Evolutionary conservation across 2,329 filamentous ascomycete genomes (phyloP).

Genomic region (Penicillium olsonii): DNA sequence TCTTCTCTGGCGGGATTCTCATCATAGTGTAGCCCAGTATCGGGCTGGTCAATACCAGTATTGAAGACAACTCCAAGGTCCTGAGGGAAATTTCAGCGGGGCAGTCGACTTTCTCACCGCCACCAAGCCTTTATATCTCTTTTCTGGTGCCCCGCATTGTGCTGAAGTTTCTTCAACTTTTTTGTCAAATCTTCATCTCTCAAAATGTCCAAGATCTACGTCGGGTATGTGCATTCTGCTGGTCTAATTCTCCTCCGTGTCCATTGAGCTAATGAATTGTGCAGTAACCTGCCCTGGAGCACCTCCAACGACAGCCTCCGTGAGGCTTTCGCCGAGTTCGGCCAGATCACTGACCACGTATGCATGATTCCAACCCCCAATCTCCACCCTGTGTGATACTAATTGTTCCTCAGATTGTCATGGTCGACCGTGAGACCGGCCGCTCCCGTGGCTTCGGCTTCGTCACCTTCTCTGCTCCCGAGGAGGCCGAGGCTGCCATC

Average conservation of each 20-base stretch:
- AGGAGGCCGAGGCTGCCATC: conserved; percentile 15
- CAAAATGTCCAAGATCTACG: conserved; percentile 21
- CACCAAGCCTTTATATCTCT: conserved; percentile 5
- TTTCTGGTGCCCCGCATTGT: conserved; percentile 9
- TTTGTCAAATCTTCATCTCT: not conserved
- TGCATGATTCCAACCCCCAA: conserved; percentile 1
- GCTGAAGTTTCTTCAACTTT: conserved; percentile 10
- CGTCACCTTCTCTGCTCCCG: conserved; percentile 16
- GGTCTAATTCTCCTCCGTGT: no score
- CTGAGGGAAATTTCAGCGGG: not conserved
- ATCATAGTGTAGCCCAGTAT: not conserved
- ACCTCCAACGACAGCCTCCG: conserved; percentile 12
- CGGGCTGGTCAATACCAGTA: not conserved
- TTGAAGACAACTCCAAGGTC: no score
- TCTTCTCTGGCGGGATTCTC: not conserved
- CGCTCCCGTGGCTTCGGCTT: conserved; percentile 21
- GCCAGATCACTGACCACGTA: conserved; percentile 14
- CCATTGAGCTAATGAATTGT: not conserved
- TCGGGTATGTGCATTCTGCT: conserved; percentile 10
- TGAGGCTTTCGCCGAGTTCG: conserved; percentile 12
- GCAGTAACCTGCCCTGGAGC: conserved; percentile 17
- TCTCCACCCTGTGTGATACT: not conserved
- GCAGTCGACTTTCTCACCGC: conserved; percentile 8
- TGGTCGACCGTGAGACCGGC: conserved; percentile 18
- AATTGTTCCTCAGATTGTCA: conserved; percentile 11